Evolutionary conservation across 2,329 filamentous ascomycete species (phyloP).

Genomic region (Diaporthe longicolla): DNA sequence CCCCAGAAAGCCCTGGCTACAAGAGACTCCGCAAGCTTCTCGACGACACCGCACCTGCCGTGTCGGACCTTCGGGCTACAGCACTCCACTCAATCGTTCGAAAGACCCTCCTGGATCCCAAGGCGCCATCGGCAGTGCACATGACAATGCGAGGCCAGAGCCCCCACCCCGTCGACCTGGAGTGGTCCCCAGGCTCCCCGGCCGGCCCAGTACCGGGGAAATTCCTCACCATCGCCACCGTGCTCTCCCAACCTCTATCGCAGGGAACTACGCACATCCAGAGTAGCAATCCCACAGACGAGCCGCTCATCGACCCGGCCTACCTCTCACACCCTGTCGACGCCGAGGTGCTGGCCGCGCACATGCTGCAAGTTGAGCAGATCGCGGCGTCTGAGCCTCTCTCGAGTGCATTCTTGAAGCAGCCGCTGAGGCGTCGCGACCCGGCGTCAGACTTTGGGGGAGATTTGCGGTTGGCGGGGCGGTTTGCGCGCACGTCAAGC

Average conservation of each 20-base stretch:
- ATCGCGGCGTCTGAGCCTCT: not conserved
- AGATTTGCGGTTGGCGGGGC: not conserved
- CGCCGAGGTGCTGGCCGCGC: not conserved
- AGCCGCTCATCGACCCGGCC: not conserved
- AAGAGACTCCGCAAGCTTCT: too few relatives aligned
- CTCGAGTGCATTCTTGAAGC: not conserved
- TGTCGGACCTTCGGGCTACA: too few relatives aligned
- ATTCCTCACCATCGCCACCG: not conserved
- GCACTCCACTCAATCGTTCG: too few relatives aligned
- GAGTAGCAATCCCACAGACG: not conserved
- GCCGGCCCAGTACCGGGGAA: not conserved
- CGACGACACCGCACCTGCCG: too few relatives aligned
- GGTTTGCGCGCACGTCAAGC: not conserved
- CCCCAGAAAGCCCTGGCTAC: not conserved
- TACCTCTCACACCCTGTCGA: conserved; percentile 12
- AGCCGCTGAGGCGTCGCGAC: conserved; percentile 12
- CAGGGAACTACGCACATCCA: conserved; percentile 9
- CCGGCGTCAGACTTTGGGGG: not conserved
- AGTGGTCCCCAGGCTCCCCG: not conserved
- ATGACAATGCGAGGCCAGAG: not conserved
- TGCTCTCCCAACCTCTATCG: not conserved
- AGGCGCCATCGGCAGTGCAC: not conserved
- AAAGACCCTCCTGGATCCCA: too few relatives aligned
- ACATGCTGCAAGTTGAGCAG: not conserved
- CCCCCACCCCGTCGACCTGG: not conserved